phyloP scores from a whole-genome alignment of 2,329 filamentous ascomycete species.

The Neurospora sp. region DNA sequence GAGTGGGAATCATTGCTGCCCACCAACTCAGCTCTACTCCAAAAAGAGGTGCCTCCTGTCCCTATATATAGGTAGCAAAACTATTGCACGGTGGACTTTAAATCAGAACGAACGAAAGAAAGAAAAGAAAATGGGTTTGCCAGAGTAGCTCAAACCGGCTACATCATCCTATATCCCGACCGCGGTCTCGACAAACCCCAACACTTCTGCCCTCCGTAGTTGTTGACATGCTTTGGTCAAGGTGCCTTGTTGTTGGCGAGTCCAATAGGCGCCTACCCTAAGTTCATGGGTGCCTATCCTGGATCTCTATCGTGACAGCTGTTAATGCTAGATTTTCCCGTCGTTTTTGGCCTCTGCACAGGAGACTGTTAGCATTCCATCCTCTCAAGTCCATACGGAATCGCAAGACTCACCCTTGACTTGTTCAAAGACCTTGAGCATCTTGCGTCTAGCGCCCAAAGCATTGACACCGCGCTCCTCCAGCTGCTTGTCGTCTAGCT shows the following conservation, averaged over 20 bases:
- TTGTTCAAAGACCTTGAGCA: constrained; percentile 98
- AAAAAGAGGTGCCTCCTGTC: neutral
- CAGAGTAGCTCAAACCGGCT: neutral
- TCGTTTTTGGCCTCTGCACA: constrained; percentile 58
- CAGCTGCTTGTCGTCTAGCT: constrained; percentile 84
- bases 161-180: neutral
- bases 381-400: neutral
- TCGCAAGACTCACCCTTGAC: constrained; percentile 55
- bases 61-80: neutral
- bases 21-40: neutral
- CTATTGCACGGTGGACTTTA: neutral
- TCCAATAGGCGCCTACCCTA: neutral
- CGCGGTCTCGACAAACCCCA: neutral
- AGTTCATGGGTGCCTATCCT: neutral
- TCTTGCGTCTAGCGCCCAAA: constrained; percentile 87
- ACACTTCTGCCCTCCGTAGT: neutral
- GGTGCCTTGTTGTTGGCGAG: neutral
- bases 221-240: neutral
- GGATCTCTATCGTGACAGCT: neutral
- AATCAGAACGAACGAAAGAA: neutral
- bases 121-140: neutral
- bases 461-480: constrained; percentile 93
- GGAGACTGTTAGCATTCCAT: constrained; percentile 3
- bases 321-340: constrained; percentile 39
- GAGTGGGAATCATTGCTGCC: neutral